Base-by-base conservation (phyloP, 805 yeast genomes). In the Barnettozyma botsteinii region DNA sequence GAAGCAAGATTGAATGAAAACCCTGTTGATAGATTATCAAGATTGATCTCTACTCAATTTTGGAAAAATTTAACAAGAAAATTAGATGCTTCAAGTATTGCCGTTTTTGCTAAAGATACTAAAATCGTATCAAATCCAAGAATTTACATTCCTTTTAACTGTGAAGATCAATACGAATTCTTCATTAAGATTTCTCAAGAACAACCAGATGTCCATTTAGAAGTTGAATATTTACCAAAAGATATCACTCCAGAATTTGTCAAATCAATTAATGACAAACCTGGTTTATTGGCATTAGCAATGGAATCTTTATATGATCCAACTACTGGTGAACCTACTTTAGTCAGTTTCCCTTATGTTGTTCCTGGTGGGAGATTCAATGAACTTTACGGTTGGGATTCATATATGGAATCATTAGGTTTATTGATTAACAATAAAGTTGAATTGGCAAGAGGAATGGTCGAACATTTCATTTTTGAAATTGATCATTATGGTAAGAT, bases 361-460 rank as follows among this genome's bases (percentile, higher is more conserved):
- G 98, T 91, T 19, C 98, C 98, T 1, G 98, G 98, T 14, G 98
- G 98, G 18, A 70, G 98, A 48, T 91, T 91, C 64, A 93, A 93
- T 64, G 98, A 91, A 64, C 73, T 88, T 43, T 91, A 93, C 56
- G 98, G 98, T 13, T 91, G 98, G 98, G 98, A 91, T 60, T 87
- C 96, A 2, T 91, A 93, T 57, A 85, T 93, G 82, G 88, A 82
- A 57, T 76, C 93, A 0, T 61, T 88, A 19, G 98, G 98, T 1
- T 68, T 93, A 31, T 59, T 93, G 20, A 72, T 75, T 21, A 83
- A 84, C 54, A 75, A 72, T 30, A 70, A 77, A 37, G 61, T 78
- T 17, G 84, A 80, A 30, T 69, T 89, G 25, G 91, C 96, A 8
- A 70, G 80, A 50, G 95, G 95, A 0, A 86, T 91, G 91, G 85